Conservation (phyloP, 2,329 filamentous ascomycete genomes). For the Aureobasidium sp. region DNA sequence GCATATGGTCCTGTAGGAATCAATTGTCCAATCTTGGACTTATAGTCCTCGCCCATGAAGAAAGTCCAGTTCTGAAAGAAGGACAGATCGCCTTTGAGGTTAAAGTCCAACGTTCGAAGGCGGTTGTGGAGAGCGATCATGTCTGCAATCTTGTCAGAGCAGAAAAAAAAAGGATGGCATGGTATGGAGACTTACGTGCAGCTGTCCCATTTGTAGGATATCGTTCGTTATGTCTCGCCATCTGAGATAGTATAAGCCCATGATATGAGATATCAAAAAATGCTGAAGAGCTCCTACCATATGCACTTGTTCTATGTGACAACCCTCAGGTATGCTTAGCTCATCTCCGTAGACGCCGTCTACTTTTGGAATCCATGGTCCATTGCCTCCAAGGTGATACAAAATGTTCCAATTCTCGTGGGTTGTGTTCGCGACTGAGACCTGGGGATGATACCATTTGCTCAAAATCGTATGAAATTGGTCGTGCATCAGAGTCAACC, state of each 20-base stretch:
- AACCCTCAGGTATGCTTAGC: constrained; percentile 38
- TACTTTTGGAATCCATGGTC: constrained; percentile 46
- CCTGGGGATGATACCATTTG: background rate
- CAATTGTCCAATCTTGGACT: constrained; percentile 42
- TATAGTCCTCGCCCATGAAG: constrained; percentile 37
- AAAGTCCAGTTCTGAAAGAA: constrained; percentile 49
- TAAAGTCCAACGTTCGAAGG: constrained; percentile 33
- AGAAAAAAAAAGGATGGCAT: background rate
- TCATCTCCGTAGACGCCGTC: constrained; percentile 32
- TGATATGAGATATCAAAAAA: constrained; percentile 5
- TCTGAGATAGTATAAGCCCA: constrained; percentile 25
- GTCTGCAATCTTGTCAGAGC: constrained; percentile 21
- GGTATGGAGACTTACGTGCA: constrained; percentile 29
- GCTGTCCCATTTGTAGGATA: constrained; percentile 39
- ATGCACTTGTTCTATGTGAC: constrained; percentile 48
- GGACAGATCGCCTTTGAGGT: constrained; percentile 40
- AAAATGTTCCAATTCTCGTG: constrained; percentile 37
- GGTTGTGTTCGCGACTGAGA: background rate
- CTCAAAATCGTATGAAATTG: background rate
- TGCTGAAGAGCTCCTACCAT: constrained; percentile 33
- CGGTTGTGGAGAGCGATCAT: constrained; percentile 41
- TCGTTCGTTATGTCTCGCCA: constrained; percentile 49
- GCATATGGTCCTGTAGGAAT: constrained; percentile 48
- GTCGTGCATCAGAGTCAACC: background rate
- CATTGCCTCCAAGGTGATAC: constrained; percentile 46